Conservation (phyloP, 2,329 filamentous ascomycete species). For the Fusarium ramigenum region DNA sequence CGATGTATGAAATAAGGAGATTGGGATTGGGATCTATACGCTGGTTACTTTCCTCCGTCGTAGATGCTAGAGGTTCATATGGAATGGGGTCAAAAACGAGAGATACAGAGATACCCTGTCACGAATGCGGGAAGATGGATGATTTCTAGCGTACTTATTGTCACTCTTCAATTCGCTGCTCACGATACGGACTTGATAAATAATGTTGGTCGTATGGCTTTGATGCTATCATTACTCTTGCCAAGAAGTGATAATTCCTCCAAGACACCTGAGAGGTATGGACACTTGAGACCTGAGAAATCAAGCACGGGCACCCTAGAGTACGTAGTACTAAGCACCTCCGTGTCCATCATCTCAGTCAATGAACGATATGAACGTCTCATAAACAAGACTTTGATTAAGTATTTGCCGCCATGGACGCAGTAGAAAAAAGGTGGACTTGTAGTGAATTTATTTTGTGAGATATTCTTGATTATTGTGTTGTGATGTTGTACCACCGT, state of each 20-base stretch:
- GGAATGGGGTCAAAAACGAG: neutral
- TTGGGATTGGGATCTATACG: neutral
- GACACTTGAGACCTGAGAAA: neutral
- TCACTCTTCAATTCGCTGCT: neutral
- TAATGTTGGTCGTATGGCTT: neutral
- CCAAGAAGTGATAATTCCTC: neutral
- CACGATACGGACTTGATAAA: neutral
- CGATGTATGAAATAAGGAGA: constrained; percentile 6
- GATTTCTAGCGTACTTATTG: neutral
- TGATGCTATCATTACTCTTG: neutral
- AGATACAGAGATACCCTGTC: constrained; percentile 11
- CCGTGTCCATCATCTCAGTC: neutral
- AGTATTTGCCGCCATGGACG: neutral
- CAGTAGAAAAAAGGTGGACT: neutral
- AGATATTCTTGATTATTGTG: constrained; percentile 12
- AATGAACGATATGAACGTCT: neutral
- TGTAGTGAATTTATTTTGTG: neutral
- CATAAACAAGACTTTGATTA: neutral
- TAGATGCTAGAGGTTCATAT: constrained; percentile 9
- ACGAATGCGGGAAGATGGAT: neutral
- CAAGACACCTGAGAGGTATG: neutral
- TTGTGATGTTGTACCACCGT: constrained; percentile 25
- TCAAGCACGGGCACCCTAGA: neutral
- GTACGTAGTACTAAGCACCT: neutral
- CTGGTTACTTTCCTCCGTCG: constrained; percentile 15